Evolutionary conservation across 1,139 yeast genomes (phyloP).

Genomic region (Kluyveromyces marxianus): DNA sequence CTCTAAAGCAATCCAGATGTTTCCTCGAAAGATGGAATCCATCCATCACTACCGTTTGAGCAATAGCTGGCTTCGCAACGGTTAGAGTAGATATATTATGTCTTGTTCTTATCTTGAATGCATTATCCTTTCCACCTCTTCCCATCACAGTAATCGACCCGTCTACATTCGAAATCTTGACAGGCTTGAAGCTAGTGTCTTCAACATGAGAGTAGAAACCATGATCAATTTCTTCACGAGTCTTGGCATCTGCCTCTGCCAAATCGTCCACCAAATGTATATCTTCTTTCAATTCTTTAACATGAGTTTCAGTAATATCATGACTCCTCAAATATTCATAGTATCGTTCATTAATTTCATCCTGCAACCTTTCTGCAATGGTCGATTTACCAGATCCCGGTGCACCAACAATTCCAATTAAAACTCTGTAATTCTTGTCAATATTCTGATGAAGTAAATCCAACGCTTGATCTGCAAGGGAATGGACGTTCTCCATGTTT

Average conservation of each 20-base stretch:
- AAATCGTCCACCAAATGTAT: constrained; percentile 14
- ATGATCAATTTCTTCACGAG: constrained; percentile 32
- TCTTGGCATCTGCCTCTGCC: constrained; percentile 14
- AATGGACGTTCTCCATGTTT: constrained; percentile 12
- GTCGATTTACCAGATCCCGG: constrained; percentile 87
- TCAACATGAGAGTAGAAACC: constrained; percentile 43
- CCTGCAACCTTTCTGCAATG: constrained; percentile 40
- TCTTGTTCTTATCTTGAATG: constrained; percentile 13
- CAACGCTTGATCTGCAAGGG: constrained; percentile 15
- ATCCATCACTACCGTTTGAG: constrained; percentile 56
- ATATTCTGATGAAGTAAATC: constrained; percentile 11
- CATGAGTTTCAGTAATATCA: background rate
- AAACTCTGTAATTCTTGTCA: constrained; percentile 36
- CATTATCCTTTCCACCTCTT: constrained; percentile 31
- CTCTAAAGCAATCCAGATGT: constrained; percentile 43
- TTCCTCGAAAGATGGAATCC: constrained; percentile 72
- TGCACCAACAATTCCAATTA: constrained; percentile 59
- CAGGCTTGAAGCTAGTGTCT: constrained; percentile 34
- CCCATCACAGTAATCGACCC: constrained; percentile 24
- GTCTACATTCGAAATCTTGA: constrained; percentile 12
- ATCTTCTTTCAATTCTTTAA: background rate
- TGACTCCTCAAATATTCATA: constrained; percentile 7
- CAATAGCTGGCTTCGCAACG: constrained; percentile 18
- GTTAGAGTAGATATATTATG: background rate
- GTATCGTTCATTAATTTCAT: constrained; percentile 32